Evolutionary conservation across 345 rosid genomes (phyloP).

Genomic region (Reutealis trisperma): DNA sequence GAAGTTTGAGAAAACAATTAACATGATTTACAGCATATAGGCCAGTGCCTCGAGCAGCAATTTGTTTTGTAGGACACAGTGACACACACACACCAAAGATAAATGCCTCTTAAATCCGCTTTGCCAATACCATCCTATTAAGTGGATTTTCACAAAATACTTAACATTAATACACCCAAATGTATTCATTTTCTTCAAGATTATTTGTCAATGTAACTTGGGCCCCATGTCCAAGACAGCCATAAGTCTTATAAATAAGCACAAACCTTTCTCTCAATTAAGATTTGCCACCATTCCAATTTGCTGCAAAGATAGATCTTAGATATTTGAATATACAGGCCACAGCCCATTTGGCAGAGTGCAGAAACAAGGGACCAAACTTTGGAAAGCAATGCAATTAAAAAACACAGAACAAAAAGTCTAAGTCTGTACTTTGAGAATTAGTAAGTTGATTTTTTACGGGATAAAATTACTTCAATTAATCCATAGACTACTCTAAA

Average conservation of each 20-base stretch:
- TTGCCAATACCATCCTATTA: background rate
- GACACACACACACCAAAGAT: background rate
- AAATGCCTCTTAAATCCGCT: background rate
- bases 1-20: background rate
- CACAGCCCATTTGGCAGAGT: background rate
- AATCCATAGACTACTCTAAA: background rate
- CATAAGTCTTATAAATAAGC: background rate
- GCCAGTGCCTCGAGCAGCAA: background rate
- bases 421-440: background rate
- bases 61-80: background rate
- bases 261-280: background rate
- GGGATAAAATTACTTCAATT: background rate
- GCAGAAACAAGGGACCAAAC: background rate
- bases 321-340: background rate
- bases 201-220: background rate
- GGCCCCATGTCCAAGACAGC: background rate
- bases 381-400: background rate
- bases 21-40: background rate
- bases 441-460: background rate
- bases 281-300: background rate
- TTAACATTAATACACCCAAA: too few relatives aligned
- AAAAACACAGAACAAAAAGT: background rate
- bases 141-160: background rate
- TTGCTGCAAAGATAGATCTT: background rate
- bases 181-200: background rate